Evolutionary conservation across 2,329 filamentous ascomycete genomes (phyloP).

Genomic region (Tolypocladium cylindrosporum): DNA sequence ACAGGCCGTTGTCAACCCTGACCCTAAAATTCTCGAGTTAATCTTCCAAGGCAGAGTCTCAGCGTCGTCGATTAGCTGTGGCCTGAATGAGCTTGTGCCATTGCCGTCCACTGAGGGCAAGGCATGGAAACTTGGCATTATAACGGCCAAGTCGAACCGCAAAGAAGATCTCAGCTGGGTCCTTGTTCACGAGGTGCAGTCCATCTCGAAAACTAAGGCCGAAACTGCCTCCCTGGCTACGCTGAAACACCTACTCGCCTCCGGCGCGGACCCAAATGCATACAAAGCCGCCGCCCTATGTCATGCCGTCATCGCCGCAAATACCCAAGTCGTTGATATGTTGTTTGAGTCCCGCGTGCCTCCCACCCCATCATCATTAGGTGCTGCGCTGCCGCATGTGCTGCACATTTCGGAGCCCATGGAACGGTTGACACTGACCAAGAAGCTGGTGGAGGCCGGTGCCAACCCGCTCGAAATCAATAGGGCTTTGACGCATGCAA

Average conservation of each 20-base stretch:
- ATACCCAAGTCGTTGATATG: constrained; percentile 35
- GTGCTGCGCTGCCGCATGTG: constrained; percentile 40
- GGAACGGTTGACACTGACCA: constrained; percentile 40
- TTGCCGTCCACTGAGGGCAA: constrained; percentile 35
- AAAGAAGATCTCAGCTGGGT: constrained; percentile 33
- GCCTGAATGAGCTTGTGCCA: constrained; percentile 30
- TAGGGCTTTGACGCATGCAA: constrained; percentile 39
- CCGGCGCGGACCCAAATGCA: constrained; percentile 45
- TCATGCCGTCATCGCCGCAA: constrained; percentile 35
- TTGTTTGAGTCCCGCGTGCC: constrained; percentile 28
- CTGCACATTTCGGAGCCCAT: constrained; percentile 39
- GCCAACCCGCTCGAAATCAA: constrained; percentile 38
- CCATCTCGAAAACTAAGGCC: constrained; percentile 22
- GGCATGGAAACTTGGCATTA: constrained; percentile 35
- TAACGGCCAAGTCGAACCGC: constrained; percentile 32
- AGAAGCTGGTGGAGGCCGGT: constrained; percentile 38
- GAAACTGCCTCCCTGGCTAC: constrained; percentile 30
- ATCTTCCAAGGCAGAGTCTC: constrained; percentile 37
- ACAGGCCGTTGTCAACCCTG: constrained; percentile 29
- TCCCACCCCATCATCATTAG: constrained; percentile 33
- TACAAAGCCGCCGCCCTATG: constrained; percentile 41
- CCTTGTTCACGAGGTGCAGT: constrained; percentile 41
- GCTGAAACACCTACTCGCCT: constrained; percentile 35
- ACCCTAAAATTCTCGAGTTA: constrained; percentile 37
- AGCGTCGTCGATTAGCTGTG: constrained; percentile 30